Evolutionary conservation across 2,329 filamentous ascomycete genomes (phyloP), one percentile per base, ranked within the genome.

Genomic region (Alternaria triticina): DNA sequence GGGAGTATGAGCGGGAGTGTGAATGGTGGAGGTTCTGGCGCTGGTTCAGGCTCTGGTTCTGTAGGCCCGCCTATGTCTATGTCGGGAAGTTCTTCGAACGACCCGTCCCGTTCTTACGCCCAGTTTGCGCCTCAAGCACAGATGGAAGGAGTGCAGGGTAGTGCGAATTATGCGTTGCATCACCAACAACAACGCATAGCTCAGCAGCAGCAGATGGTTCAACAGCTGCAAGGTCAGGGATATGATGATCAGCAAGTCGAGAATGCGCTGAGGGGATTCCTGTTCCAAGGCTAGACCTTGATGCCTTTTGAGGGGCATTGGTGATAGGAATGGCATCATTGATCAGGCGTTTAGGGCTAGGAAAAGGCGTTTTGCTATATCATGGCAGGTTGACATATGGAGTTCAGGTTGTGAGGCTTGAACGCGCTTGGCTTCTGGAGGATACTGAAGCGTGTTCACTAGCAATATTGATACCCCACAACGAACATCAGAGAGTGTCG

Each of bases 181-280:
- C 55, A 60, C 10, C 46, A 23, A 5, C 44, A 44, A 25, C 54
- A 45, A 22, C 57, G 40, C 15, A 60, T 51, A 12, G 25, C 28
- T 20, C 28, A 54, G 6, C 55, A 61, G 15, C 65, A 67, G 46
- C 65, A 68, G 49, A 65, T 64, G 54, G 40, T 46, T 25, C 44
- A 59, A 36, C 59, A 69, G 58, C 58, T 63, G 61, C 61, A 67
- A 4, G 47, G 45, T 10, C 63, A 60, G 4, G 64, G 60, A 1
- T 65, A 70, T 8, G 64, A 76, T 12, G 76, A 78, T 52, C 52
- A 66, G 11, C 65, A 70, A 3, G 72, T 77, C 3, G 77, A 71
- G 67, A 66, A 45, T 61, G 76, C 74, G 2, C 33, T 78, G 57
- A 62, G 63, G 27, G 74, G 70, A 0, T 79, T 70, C 27, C 61